A percentile compares a stretch with the other conserved stretches of the same genome.
phyloP scores from a whole-genome alignment of 2,329 filamentous ascomycete genomes.

The Metarhizium anisopliae region DNA sequence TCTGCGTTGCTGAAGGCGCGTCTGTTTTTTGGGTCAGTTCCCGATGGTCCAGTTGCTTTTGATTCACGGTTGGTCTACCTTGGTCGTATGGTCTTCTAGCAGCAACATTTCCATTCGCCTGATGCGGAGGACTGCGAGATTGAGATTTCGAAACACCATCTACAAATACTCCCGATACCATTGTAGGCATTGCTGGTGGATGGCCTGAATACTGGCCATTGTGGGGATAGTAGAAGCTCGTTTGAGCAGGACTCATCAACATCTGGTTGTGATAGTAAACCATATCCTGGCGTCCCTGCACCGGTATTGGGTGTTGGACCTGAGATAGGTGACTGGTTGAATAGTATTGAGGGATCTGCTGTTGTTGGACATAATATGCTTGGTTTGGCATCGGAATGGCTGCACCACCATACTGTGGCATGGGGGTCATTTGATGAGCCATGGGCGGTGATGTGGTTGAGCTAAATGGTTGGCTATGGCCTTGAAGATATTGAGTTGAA shows the following conservation, averaged over 20 bases:
- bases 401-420: conserved; percentile 31
- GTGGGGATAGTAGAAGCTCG: conserved; percentile 36
- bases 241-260: conserved; percentile 32
- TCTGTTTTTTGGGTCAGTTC: conserved; percentile 11
- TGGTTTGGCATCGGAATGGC: conserved; percentile 30
- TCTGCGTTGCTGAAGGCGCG: conserved; percentile 10
- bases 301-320: conserved; percentile 23
- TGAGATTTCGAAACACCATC: conserved; percentile 12
- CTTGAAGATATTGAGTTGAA: conserved; percentile 25
- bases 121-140: conserved; percentile 5
- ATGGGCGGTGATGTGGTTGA: conserved; percentile 27
- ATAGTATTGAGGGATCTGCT: conserved; percentile 37
- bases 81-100: conserved; percentile 9
- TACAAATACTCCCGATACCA: conserved; percentile 27
- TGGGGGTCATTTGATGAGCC: conserved; percentile 28
- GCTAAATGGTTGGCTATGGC: conserved; percentile 22
- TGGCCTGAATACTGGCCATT: conserved; percentile 27
- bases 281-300: conserved; percentile 29
- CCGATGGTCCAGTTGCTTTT: background rate
- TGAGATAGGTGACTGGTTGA: conserved; percentile 28
- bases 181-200: conserved; percentile 20
- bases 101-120: conserved; percentile 2
- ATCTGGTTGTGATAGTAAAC: conserved; percentile 35
- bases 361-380: conserved; percentile 39
- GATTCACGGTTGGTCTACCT: conserved; percentile 9